Evolutionary conservation across 2,329 filamentous ascomycete genomes (phyloP), one percentile per base, ranked within the genome.

Genomic region (Domatiomyces catenatus): DNA sequence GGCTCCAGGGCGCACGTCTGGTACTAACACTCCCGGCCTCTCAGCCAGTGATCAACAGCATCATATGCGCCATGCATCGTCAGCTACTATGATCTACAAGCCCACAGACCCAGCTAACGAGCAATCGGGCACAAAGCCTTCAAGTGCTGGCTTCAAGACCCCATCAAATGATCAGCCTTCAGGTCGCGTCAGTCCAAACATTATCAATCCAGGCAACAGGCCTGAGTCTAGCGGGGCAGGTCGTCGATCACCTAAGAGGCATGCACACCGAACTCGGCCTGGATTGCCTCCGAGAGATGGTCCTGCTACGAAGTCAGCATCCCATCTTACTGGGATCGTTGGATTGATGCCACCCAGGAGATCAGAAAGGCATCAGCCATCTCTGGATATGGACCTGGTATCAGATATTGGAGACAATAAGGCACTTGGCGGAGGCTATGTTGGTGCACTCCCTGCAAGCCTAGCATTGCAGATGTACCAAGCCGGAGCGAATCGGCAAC

Each of bases 81-180:
- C 80, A 18, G 86, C 82, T 58, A 94, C 89, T 0, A 88, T 93
- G 49, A 71, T 94, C 1, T 94, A 84, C 67, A 88, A 85, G 32
- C 88, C 88, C 0, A 69, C 52, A 5, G 58, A 58, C 17, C 54
- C 56, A 2, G 49, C 50, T 42, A 53, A 52, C 5, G 56, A 58
- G 17, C 50, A 56, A 17, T 53, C 49, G 18, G 69, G 54, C 60
- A 66, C 42, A 62, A 65, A 36, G 3, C 64, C 67, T 5, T 39
- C 32, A 62, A 66, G 2, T 58, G 67, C 1, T 66, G 69, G 5
- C 58, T 61, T 10, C 45, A 18, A 32, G 17, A 10, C 10, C 20
- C 10, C 45, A 47, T 3, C 43, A 45, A 20, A 19, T 12, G 19
- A 5, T 26, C 43, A 45, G n/a, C 43, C 10, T n/a, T 45, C 43